Base-by-base conservation (phyloP, 2,329 filamentous ascomycete species). In the Furcasterigmium sp. region DNA sequence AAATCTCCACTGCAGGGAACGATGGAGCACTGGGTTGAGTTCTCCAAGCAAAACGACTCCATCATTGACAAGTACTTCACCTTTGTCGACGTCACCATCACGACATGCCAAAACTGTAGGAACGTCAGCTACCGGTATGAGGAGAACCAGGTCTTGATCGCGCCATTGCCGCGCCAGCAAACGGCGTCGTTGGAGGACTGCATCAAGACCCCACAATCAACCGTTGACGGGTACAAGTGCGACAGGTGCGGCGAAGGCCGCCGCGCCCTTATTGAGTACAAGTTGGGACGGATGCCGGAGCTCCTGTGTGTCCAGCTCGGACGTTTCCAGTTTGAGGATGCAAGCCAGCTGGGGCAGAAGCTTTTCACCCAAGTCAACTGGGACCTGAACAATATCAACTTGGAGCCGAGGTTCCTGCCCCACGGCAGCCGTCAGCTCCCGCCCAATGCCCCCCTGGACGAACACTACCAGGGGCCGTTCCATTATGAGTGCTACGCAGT, bases 401-500 rank as follows among this genome's bases (percentile, higher is more conserved):
- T 81, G 21, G 68, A 63, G 8, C 64, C 59, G 6, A 72, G 65
- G 53, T 70, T 67, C 47, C 59, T 69, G 46, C 57, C 56, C 11
- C 47, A 61, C 54, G 42, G 67, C 54, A 43, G 67, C 58, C 41
- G 60, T 61, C 58, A 46, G 43, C 42, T 49, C 8, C 30, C 58
- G 62, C 46, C 14, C 28, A 36, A 7, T 38, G 26, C 13, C 39
- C 38, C 5, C 5, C 29, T 42, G 2, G 68, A 71, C 45, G 61
- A 54, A 9, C 65, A 67, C 13, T 72, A 75, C 45, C 53, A 55
- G 3, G 65, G 63, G 1, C 84, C 86, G 0, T 89, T 86, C 56
- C 68, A 72, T 5, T 98, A 96, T 62, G 85, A 95, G 57, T 84
- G 87, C 41, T 96, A 95, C 59, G 91, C 84, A 3, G 85, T 96